Evolutionary conservation across 805 yeast genomes (phyloP).

Genomic region (Starmera dryadoides): DNA sequence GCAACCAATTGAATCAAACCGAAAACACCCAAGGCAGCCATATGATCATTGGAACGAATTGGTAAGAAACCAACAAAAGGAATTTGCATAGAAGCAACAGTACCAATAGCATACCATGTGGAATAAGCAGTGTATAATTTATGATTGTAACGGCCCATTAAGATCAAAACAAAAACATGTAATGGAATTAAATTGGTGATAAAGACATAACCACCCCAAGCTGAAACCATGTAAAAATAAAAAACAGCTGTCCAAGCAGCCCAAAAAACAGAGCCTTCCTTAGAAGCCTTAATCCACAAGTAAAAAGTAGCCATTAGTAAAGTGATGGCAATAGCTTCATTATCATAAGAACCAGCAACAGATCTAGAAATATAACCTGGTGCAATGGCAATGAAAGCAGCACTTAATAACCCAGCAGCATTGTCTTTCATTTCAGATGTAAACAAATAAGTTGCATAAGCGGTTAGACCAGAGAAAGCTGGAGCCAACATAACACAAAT

Average conservation of each 20-base stretch:
- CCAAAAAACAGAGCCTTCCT: conserved; percentile 82
- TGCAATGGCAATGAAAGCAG: conserved; percentile 93
- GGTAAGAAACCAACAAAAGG: conserved; percentile 98
- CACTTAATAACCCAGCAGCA: conserved; percentile 86
- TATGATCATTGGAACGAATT: conserved; percentile 93
- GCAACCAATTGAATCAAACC: conserved; percentile 91
- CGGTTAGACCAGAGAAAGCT: conserved; percentile 89
- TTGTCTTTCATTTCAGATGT: conserved; percentile 87
- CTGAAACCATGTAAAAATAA: conserved; percentile 98
- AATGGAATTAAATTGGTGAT: conserved; percentile 95
- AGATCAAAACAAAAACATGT: conserved; percentile 81
- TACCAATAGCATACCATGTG: conserved; percentile 96
- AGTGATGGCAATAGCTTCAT: conserved; percentile 97
- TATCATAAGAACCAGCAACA: conserved; percentile 98
- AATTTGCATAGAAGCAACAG: conserved; percentile 98
- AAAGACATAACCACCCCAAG: conserved; percentile 99
- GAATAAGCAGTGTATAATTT: conserved; percentile 84
- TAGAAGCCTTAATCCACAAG: conserved; percentile 92
- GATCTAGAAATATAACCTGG: conserved; percentile 98
- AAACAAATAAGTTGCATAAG: conserved; percentile 79
- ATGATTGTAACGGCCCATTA: conserved; percentile 91
- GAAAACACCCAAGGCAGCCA: conserved; percentile 96
- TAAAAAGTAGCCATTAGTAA: conserved; percentile 91
- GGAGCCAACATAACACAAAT: conserved; percentile 96
- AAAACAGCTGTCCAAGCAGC: conserved; percentile 78